Percentiles rank a stretch among this genome's conserved stretches.
phyloP scores from a whole-genome alignment of 2,329 filamentous ascomycete species.

The Aurifilum marmelostoma region DNA sequence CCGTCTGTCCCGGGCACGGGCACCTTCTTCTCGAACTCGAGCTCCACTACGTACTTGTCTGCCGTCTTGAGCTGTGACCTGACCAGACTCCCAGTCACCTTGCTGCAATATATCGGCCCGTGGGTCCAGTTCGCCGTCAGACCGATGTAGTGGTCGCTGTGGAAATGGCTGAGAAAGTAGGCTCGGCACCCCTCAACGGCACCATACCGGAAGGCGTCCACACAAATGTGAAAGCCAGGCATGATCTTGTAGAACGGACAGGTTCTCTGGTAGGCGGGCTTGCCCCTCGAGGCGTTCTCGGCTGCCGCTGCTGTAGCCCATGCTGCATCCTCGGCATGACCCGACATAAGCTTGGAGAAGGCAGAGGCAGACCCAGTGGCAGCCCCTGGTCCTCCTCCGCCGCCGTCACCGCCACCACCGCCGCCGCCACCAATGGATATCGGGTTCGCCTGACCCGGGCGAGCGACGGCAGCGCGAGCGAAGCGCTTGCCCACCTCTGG shows the following conservation, averaged over 20 bases:
- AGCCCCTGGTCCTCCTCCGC: constrained; percentile 23
- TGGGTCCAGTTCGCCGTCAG: constrained; percentile 87
- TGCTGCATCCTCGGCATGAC: constrained; percentile 84
- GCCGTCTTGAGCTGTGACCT: constrained; percentile 84
- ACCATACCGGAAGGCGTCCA: constrained; percentile 95
- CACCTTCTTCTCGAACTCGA: constrained; percentile 81
- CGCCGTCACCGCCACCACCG: not conserved
- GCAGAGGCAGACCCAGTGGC: constrained; percentile 62
- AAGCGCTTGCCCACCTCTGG: constrained; percentile 59
- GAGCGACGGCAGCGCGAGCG: constrained; percentile 69
- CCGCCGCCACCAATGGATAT: constrained; percentile 56
- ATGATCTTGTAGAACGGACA: constrained; percentile 99
- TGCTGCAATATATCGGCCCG: constrained; percentile 95
- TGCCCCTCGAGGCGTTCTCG: constrained; percentile 77
- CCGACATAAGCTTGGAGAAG: constrained; percentile 91
- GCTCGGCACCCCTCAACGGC: constrained; percentile 89
- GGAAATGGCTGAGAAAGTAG: constrained; percentile 97
- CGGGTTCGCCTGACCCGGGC: constrained; percentile 80
- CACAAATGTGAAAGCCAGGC: constrained; percentile 87
- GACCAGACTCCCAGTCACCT: constrained; percentile 87
- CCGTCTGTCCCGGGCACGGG: constrained; percentile 83
- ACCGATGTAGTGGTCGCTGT: constrained; percentile 96
- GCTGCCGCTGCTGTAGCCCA: constrained; percentile 86
- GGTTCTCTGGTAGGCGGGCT: constrained; percentile 83
- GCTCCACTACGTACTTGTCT: constrained; percentile 78